Evolutionary conservation across 1,284 basidiomycete species (phyloP), one percentile per base, ranked within the genome.

Genomic region (Sanguinoderma infundibulare): DNA sequence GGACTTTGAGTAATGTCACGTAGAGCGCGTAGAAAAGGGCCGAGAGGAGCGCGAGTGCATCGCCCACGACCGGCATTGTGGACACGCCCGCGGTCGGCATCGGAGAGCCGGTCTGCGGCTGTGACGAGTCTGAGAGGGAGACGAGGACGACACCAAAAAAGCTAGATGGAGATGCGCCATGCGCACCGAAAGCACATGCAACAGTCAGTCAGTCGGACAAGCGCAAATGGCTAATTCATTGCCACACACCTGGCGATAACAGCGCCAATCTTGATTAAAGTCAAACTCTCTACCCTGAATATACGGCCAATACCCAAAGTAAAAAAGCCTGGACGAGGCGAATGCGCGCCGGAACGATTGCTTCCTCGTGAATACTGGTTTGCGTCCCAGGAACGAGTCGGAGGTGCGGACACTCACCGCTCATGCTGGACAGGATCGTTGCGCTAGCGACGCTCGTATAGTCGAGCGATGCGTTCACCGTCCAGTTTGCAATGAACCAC

Each of bases 401-500:
- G 49, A 20, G 12, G 32, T 9, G 22, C 15, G 39, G 32, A 26
- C n/a, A 78, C 90, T 62, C 74, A 93, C 95, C 95, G 66, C 94
- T 95, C 80, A 90, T 96, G 71, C 90, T 90, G 3, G 92, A 91
- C 53, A 98, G 75, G 44, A 98, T 91, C 3, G 95, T 98, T 26
- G 93, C 88, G 72, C 94, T 96, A 4, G 94, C 93, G 26, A 98
- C 96, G 68, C 89, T 94, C 1, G 96, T 98, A 74, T 89, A 92
- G 38, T 86, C 87, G 50, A 98, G 80, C 10, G 91, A 82, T 1
- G 89, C 88, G 73, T 96, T 97, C 47, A 96, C 78, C 7, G 87
- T 77, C 94, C 95, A 98, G 72, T 98, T 98, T 20, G 96, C 96
- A 42, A 89, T 80, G 70, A 98, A 97, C 95, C 94, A 96, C 49